phyloP scores from a whole-genome alignment of 1,284 basidiomycete genomes.

The Rhodofomes roseus region DNA sequence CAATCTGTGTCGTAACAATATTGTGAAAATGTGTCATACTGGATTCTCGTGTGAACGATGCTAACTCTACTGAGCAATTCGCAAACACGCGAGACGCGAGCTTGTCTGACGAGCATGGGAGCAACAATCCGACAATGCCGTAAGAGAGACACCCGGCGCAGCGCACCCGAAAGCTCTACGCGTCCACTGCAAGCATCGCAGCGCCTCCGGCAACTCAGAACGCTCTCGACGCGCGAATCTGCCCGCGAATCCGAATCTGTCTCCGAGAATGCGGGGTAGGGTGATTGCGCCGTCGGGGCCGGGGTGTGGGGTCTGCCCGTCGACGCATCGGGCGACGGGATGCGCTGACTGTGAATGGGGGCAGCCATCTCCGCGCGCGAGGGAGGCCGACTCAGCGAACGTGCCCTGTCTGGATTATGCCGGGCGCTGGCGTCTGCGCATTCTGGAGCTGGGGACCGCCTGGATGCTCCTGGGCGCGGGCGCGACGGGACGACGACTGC shows the following conservation, averaged over 20 bases:
- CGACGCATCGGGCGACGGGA: not conserved
- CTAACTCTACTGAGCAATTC: not conserved
- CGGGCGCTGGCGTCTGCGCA: constrained; percentile 2
- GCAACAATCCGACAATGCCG: not conserved
- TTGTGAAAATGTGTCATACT: not conserved
- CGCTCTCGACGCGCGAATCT: not conserved
- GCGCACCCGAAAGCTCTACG: not conserved
- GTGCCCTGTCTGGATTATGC: not conserved
- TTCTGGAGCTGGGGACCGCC: not conserved
- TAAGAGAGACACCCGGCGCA: not conserved
- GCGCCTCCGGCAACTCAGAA: not conserved
- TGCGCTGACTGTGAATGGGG: not conserved
- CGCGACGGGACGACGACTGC: not conserved
- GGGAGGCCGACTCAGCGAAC: not conserved
- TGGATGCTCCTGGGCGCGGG: not conserved
- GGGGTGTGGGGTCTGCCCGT: not conserved
- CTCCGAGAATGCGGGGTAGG: not conserved
- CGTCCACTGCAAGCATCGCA: not conserved
- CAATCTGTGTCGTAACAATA: not conserved
- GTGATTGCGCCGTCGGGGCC: not conserved
- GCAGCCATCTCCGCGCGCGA: not conserved
- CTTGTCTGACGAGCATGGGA: not conserved
- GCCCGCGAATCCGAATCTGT: not conserved
- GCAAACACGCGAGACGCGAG: not conserved
- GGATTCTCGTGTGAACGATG: not conserved